Evolutionary conservation across 139 green algal genomes (phyloP).

Genomic region (Prasinococcaceae sp.): DNA sequence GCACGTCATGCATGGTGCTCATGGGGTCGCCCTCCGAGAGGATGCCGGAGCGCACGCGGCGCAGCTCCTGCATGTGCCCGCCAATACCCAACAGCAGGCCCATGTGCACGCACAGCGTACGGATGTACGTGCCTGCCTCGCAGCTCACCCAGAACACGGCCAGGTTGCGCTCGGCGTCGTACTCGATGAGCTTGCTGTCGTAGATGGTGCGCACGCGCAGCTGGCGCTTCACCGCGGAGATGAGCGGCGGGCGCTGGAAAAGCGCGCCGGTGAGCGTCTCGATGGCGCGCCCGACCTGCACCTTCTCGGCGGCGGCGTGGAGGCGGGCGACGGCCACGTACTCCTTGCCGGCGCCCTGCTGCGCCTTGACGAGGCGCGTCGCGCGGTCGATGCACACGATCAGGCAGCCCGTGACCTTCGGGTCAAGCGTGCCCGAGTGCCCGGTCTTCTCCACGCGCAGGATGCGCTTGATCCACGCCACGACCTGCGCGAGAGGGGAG

Average conservation of each 20-base stretch:
- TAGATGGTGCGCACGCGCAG: constrained; percentile 96
- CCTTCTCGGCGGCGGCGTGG: constrained; percentile 48
- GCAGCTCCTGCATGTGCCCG: constrained; percentile 92
- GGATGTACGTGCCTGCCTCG: constrained; percentile 93
- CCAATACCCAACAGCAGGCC: constrained; percentile 89
- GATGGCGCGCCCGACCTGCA: constrained; percentile 55
- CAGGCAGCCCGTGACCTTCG: constrained; percentile 87
- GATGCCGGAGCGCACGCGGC: constrained; percentile 82
- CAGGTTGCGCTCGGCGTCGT: constrained; percentile 85
- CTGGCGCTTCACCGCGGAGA: constrained; percentile 97
- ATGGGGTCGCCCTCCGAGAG: constrained; percentile 95
- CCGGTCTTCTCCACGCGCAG: constrained; percentile 97
- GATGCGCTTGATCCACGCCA: constrained; percentile 93
- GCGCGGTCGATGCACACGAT: constrained; percentile 97
- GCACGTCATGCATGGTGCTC: constrained; percentile 98
- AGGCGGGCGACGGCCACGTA: constrained; percentile 82
- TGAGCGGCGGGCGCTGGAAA: constrained; percentile 94
- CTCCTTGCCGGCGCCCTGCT: constrained; percentile 97
- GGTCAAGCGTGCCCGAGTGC: constrained; percentile 90
- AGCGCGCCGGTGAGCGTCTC: constrained; percentile 55
- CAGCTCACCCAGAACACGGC: constrained; percentile 91
- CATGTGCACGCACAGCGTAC: constrained; percentile 94
- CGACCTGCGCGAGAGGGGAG: too few species aligned
- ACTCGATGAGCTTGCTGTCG: constrained; percentile 81
- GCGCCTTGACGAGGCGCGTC: constrained; percentile 93